These are phyloP conservation scores for Colletotrichum neosansevieriae DNA, from an alignment of 2,329 filamentous ascomycete species.

Conservation along the genomic window DNA sequence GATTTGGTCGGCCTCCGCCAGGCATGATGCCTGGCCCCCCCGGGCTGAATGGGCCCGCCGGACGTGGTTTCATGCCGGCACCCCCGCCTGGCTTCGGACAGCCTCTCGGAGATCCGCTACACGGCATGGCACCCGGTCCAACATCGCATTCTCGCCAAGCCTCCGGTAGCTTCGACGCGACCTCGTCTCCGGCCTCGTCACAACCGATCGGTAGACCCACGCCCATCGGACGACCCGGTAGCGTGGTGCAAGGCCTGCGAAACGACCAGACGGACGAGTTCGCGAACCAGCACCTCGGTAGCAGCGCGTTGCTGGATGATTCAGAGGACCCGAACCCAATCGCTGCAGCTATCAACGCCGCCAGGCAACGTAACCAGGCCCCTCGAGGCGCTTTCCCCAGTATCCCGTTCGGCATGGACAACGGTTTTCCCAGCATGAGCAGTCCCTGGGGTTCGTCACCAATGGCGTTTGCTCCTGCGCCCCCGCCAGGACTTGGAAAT, in stretches of 20 bases:
- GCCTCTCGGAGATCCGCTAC: slow-evolving; percentile 55
- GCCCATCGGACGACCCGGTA: slow-evolving; percentile 89
- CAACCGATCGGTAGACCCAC: slow-evolving; percentile 85
- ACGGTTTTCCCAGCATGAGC: slow-evolving; percentile 51
- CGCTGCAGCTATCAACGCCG: slow-evolving; percentile 45
- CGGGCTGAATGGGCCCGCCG: slow-evolving; percentile 60
- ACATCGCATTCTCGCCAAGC: slow-evolving; percentile 79
- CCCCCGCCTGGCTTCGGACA: slow-evolving; percentile 68
- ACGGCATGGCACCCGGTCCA: slow-evolving; percentile 56
- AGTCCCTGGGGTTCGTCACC: slow-evolving; percentile 56
- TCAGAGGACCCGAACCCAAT: slow-evolving; percentile 68
- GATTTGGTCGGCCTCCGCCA: slow-evolving; percentile 57
- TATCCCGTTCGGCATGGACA: slow-evolving; percentile 54
- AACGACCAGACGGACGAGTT: slow-evolving; percentile 74
- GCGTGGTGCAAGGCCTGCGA: slow-evolving; percentile 69
- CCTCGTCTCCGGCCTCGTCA: slow-evolving; percentile 62
- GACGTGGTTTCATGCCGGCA: slow-evolving; percentile 56
- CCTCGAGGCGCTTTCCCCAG: slow-evolving; percentile 60
- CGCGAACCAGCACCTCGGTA: slow-evolving; percentile 84
- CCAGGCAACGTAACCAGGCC: slow-evolving; percentile 60
- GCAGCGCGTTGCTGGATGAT: slow-evolving; percentile 87
- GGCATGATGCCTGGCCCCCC: slow-evolving; percentile 64
- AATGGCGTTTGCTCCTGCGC: slow-evolving; percentile 51
- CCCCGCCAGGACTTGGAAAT: slow-evolving; percentile 61
- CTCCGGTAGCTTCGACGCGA: slow-evolving; percentile 75